Evolutionary conservation across 1,284 basidiomycete genomes (phyloP), one percentile per base, ranked within the genome.

Genomic region (Fomitopsis schrenkii): DNA sequence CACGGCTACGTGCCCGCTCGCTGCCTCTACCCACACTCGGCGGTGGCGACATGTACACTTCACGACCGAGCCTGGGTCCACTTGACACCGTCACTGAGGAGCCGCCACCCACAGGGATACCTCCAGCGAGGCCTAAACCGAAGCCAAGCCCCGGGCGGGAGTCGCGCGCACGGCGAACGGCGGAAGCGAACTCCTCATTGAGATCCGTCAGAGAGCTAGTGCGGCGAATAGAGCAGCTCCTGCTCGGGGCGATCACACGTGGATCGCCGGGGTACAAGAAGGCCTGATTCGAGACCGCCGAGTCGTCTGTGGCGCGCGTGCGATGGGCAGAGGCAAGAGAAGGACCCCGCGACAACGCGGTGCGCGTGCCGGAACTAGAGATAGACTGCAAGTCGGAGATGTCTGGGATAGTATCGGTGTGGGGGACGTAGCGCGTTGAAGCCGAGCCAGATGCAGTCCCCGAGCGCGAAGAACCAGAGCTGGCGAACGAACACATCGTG

Each of bases 151-250:
- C 80, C 19, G 79, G 77, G 40, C 78, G 75, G 5, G 77, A 72
- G 33, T 75, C 77, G 54, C 80, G 72, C 17, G 80, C 81, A 30
- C 79, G 73, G 46, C 77, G 73, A 17, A 83, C 70, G 10, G 81
- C 81, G 10, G 77, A 77, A 15, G 76, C 82, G 60, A 90, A 90
- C 68, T 86, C 88, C 38, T 84, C 83, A 55, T 90, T 89, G 28
- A 93, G 75, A 68, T 93, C 90, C 0, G 87, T 88, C 76, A 91
- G 80, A 0, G 89, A 91, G 38, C 83, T 87, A 17, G 86, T 90
- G 36, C 90, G 80, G 38, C 88, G 79, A 55, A 91, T 66, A 3
- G 80, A 82, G 60, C 80, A 80, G 68, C 80, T 82, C 38, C 88
- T 77, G 61, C 83, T 84, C 0, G 87, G 85, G 2, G 81, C 83